A percentile compares a stretch with the other conserved stretches of the same genome.
These are phyloP conservation scores for Camellia oleifera DNA, from an alignment of 179 eudicot species.

Conservation along the genomic window DNA sequence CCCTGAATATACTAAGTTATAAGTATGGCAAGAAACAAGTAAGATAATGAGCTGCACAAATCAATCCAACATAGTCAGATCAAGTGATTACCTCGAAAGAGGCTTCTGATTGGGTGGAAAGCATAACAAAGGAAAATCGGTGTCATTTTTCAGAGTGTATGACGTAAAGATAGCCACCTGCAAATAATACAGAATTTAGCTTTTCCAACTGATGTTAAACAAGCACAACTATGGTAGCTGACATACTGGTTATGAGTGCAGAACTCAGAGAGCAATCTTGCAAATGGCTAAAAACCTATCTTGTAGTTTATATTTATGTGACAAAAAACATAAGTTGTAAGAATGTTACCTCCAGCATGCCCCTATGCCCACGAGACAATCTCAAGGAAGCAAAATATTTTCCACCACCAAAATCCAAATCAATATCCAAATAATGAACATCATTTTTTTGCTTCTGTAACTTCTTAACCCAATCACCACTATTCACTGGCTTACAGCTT, in stretches of 20 bases:
- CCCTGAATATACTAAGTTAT: slow-evolving; percentile 49
- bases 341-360: slow-evolving; percentile 73
- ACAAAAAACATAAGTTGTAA: background rate
- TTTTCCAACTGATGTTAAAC: slow-evolving; percentile 7
- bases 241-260: background rate
- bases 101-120: slow-evolving; percentile 58
- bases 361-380: slow-evolving; percentile 72
- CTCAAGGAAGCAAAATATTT: slow-evolving; percentile 80
- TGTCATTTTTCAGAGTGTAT: slow-evolving; percentile 76
- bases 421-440: slow-evolving; percentile 66
- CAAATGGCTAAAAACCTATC: slow-evolving; percentile 2
- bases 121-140: slow-evolving; percentile 59
- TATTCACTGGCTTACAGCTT: slow-evolving; percentile 86
- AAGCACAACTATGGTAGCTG: slow-evolving; percentile 4
- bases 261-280: background rate
- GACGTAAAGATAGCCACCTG: slow-evolving; percentile 80
- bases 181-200: slow-evolving; percentile 29
- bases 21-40: slow-evolving; percentile 14
- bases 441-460: slow-evolving; percentile 73
- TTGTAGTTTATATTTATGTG: background rate
- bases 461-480: slow-evolving; percentile 85
- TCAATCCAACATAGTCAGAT: slow-evolving; percentile 10
- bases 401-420: slow-evolving; percentile 77
- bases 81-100: slow-evolving; percentile 48
- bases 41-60: slow-evolving; percentile 5